A percentile compares a stretch with the other conserved stretches of the same genome.
Evolutionary conservation across 2,329 filamentous ascomycete species (phyloP).

Genomic region (Blumeria hordei): DNA sequence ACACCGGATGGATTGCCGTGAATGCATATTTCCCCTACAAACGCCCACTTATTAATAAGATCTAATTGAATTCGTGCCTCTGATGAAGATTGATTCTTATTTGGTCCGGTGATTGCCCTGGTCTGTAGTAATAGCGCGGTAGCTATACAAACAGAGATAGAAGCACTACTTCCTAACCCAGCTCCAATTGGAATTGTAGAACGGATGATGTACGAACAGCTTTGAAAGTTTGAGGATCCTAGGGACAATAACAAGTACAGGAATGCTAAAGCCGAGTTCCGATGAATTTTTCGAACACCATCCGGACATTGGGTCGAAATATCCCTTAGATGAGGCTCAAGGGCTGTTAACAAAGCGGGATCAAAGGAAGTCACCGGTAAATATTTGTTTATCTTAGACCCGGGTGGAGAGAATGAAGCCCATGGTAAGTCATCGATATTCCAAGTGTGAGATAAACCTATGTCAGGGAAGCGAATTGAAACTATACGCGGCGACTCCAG

Average conservation of each 20-base stretch:
- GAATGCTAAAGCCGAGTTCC: constrained; percentile 60
- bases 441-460: constrained; percentile 77
- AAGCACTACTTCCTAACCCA: constrained; percentile 82
- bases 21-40: constrained; percentile 90
- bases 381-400: constrained; percentile 89
- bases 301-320: constrained; percentile 45
- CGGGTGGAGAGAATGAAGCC: constrained; percentile 51
- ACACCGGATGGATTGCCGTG: constrained; percentile 92
- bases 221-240: constrained; percentile 52
- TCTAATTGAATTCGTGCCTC: constrained; percentile 83
- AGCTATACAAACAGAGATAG: constrained; percentile 71
- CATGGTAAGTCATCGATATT: constrained; percentile 82
- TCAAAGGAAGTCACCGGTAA: constrained; percentile 70
- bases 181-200: constrained; percentile 86
- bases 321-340: constrained; percentile 52
- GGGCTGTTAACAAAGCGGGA: constrained; percentile 51
- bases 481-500: constrained; percentile 82
- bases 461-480: constrained; percentile 73
- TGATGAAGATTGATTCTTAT: constrained; percentile 68
- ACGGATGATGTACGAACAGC: constrained; percentile 70
- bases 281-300: constrained; percentile 61
- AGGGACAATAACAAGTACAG: constrained; percentile 83
- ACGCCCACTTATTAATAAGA: constrained; percentile 92
- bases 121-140: constrained; percentile 70
- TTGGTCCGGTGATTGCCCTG: constrained; percentile 67